Base-by-base conservation (phyloP, 2,329 filamentous ascomycete genomes). In the Botryotinia globosa region DNA sequence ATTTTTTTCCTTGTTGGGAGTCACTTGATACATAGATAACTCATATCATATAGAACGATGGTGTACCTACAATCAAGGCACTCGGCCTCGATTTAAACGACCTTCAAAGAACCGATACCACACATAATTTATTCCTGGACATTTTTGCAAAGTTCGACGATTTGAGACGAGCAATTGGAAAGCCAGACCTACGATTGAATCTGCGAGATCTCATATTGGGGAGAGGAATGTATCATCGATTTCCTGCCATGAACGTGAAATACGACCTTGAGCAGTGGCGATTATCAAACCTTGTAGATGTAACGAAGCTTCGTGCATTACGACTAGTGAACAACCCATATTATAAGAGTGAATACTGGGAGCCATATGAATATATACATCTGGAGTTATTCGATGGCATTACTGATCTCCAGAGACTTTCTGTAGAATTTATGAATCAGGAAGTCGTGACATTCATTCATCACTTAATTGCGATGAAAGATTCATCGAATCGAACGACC, bases 141-240 rank as follows among this genome's bases (percentile, higher is more conserved):
- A 69, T 62, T 42, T n/a, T 42, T 10, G 34, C 20, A 16, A 22
- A 34, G 4, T 62, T 69, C 9, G 67, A 69, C 29, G n/a, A n/a
- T n/a, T n/a, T n/a, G 2, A 44, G 32, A 18, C 56, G 39, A 51
- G 54, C 22, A 10, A 22, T 32, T 16, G 42, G 42, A 20, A 34
- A 29, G 34, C 29, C 67, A n/a, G 25, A 69, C 1, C 37, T 69
- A 9, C 51, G 42, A n/a, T 22, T 69, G n/a, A 61, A 45, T 14
- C 1, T 69, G 10, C 37, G n/a, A 61, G n/a, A 69, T 39, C 56
- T 62, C n/a, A 62, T 69, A 25, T 56, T 69, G 3, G 67, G 67
- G 0, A 42, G 32, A 37, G 67, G 67, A 1, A 44, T 62, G 34
- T 69, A 61, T 29, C 37, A 51, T 61, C 25, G 7, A 3, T n/a